Base-by-base conservation (phyloP, 2,329 filamentous ascomycete genomes). In the Nannizziopsis barbatae region DNA sequence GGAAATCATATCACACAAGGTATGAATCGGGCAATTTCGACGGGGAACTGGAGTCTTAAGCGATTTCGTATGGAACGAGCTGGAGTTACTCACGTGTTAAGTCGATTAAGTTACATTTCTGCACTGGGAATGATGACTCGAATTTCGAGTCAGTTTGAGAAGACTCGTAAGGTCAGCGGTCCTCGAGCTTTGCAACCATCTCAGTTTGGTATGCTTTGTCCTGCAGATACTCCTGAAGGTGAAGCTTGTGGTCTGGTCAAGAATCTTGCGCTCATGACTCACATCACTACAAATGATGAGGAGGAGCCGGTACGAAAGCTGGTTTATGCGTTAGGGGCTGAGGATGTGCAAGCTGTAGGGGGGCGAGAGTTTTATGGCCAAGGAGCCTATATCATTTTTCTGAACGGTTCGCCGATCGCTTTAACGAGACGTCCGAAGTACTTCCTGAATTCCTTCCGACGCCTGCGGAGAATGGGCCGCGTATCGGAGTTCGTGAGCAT, bases 41-140 rank as follows among this genome's bases (percentile, higher is more conserved):
- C 92, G 0, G 92, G 92, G 15, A 98, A 98, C 62, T 98, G 92
- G 92, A 95, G 78, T 54, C 76, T 98, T 57, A 95, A 95, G 68
- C 87, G 93, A 64, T 98, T 98, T 72, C 88, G 90, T 66, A 98
- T 98, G 92, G 93, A 96, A 62, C 77, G 90, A 63, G 90, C 92
- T 17, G 92, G 92, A 62, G 88, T 98, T 17, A 96, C 93, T 0
- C 92, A 98, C 66, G 88, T 98, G 36, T 74, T 98, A 42, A 96
- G 90, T 67, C 81, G 92, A 54, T 74, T 98, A 48, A 96, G 90
- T 66, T 98, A 96, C 62, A 95, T 98, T 65, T 86, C 84, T 54
- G 92, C 92, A 22, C 77, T 98, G 22, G 93, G 93, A 53, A 98
- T 98, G 93, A 98, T 98, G 92, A 98, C 92, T 11, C 79, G 92